These are phyloP conservation scores for Trichoderma arundinaceum DNA, from an alignment of 2,329 filamentous ascomycete species.

Conservation along the genomic window DNA sequence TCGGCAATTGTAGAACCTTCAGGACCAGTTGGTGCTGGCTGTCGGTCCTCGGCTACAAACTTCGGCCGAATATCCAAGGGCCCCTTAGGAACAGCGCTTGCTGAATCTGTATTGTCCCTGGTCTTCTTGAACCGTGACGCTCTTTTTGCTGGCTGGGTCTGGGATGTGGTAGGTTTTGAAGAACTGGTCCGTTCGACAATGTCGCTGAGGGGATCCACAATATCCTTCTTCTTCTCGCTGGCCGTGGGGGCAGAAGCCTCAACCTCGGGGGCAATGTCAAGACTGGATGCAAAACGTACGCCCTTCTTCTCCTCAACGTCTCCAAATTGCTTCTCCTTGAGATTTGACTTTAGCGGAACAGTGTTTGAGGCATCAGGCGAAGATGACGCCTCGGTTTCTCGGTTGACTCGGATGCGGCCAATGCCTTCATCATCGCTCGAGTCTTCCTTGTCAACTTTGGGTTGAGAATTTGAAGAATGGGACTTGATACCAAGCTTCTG, in stretches of 20 bases:
- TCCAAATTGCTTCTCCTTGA: slow-evolving; percentile 41
- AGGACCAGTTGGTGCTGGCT: slow-evolving; percentile 54
- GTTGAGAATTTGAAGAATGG: slow-evolving; percentile 61
- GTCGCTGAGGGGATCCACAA: slow-evolving; percentile 58
- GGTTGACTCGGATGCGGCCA: slow-evolving; percentile 60
- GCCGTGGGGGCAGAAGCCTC: slow-evolving; percentile 35
- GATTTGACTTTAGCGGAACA: slow-evolving; percentile 42
- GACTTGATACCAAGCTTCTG: slow-evolving; percentile 69
- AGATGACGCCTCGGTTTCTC: slow-evolving; percentile 34
- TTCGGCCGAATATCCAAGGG: slow-evolving; percentile 52
- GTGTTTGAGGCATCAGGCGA: slow-evolving; percentile 33
- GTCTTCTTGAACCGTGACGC: slow-evolving; percentile 60
- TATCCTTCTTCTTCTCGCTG: slow-evolving; percentile 40
- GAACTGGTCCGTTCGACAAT: slow-evolving; percentile 55
- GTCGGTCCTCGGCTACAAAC: slow-evolving; percentile 48
- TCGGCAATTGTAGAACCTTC: slow-evolving; percentile 64
- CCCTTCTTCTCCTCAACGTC: slow-evolving; percentile 61
- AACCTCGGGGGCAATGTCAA: slow-evolving; percentile 68
- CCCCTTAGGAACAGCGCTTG: slow-evolving; percentile 43
- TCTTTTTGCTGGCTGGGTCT: slow-evolving; percentile 47
- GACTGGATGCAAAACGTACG: slow-evolving; percentile 76
- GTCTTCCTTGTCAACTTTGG: slow-evolving; percentile 53
- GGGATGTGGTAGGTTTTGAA: slow-evolving; percentile 33
- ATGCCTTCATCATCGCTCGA: slow-evolving; percentile 56
- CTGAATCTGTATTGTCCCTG: slow-evolving; percentile 35